Conservation (phyloP, 345 rosid species). For the Viola odorata region DNA sequence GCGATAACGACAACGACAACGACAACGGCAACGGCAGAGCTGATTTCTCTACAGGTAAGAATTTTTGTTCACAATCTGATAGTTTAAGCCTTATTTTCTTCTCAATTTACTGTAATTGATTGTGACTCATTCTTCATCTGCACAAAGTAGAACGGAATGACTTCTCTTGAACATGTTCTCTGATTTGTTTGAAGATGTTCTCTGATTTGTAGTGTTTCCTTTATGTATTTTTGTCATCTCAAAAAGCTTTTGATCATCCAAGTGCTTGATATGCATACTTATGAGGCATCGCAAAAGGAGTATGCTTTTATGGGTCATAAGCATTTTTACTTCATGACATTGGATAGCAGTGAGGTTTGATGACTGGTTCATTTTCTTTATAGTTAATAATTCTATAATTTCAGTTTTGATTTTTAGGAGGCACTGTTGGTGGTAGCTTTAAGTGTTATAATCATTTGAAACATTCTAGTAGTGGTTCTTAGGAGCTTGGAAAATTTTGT, state of each 20-base stretch:
- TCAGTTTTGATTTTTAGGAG: neutral
- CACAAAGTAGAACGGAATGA: too few species aligned
- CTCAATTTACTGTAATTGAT: too few species aligned
- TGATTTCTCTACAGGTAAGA: too few species aligned
- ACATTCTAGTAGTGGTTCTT: conserved; percentile 2
- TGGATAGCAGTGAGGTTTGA: conserved; percentile 90
- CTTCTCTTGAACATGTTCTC: too few species aligned
- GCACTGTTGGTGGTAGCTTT: neutral
- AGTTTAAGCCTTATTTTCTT: too few species aligned
- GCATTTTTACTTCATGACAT: conserved; percentile 99
- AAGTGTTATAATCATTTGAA: neutral
- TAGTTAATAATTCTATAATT: conserved; percentile 3
- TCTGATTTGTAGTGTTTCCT: too few species aligned
- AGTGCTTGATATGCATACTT: conserved; percentile 94
- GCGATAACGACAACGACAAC: too few species aligned
- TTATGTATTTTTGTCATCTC: too few species aligned
- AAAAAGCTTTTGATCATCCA: conserved; percentile 28
- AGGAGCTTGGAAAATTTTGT: neutral
- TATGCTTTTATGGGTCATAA: conserved; percentile 89
- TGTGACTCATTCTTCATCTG: too few species aligned
- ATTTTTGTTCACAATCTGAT: too few species aligned
- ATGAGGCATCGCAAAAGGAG: conserved; percentile 74
- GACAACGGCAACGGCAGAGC: too few species aligned
- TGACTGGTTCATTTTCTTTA: conserved; percentile 4
- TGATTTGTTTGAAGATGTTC: too few species aligned